phyloP scores from a whole-genome alignment of 352 stramenopile genomes.

The Globisporangium cystogenes region DNA sequence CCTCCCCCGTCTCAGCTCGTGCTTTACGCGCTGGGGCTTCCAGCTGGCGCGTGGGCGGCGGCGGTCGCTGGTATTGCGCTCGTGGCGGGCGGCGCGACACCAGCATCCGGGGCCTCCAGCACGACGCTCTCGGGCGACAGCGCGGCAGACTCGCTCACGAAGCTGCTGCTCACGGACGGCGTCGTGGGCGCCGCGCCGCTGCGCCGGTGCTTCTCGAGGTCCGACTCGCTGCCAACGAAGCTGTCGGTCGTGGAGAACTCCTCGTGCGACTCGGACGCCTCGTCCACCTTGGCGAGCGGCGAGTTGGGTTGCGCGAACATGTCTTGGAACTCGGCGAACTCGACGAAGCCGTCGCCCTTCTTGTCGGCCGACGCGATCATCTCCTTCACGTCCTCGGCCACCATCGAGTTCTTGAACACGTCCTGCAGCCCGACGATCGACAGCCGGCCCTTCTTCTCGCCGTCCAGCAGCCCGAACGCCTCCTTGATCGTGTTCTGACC shows the following conservation, averaged over 20 bases:
- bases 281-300: conserved; percentile 28
- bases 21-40: too few species aligned
- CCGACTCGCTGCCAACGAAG: conserved; percentile 12
- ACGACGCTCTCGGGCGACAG: background rate
- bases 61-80: too few species aligned
- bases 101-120: background rate
- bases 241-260: conserved; percentile 15
- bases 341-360: conserved; percentile 76
- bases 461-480: conserved; percentile 86
- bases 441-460: conserved; percentile 88
- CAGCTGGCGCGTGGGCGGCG: too few species aligned
- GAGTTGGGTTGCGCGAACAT: conserved; percentile 41
- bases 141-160: background rate
- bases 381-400: conserved; percentile 82
- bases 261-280: conserved; percentile 21
- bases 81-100: too few species aligned
- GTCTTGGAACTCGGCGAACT: conserved; percentile 89
- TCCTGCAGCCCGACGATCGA: conserved; percentile 87
- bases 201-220: conserved; percentile 14
- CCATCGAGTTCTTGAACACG: conserved; percentile 86
- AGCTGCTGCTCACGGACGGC: background rate
- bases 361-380: conserved; percentile 88
- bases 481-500: conserved; percentile 91
- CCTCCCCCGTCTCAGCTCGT: too few species aligned
- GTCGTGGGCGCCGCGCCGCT: conserved; percentile 2